Evolutionary conservation across 495 filamentous ascomycete species (phyloP).

Genomic region (Penicillium diatomitis): DNA sequence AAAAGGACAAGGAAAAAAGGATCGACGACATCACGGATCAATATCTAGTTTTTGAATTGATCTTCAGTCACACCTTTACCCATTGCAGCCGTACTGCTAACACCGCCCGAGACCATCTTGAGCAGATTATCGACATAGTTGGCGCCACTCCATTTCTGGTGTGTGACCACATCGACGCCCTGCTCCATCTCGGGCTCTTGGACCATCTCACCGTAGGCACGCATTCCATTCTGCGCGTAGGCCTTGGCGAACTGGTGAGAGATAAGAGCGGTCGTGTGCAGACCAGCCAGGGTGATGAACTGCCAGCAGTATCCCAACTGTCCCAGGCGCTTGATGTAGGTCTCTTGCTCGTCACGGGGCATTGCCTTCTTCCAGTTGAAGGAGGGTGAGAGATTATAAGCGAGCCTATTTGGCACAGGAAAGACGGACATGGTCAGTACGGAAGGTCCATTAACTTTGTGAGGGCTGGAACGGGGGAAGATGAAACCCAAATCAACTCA

Average conservation of each 20-base stretch:
- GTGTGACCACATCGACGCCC: slow-evolving; percentile 87
- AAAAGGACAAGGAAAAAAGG: slow-evolving; percentile 5
- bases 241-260: slow-evolving; percentile 79
- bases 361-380: slow-evolving; percentile 99
- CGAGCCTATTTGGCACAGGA: slow-evolving; percentile 45
- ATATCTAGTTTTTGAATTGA: slow-evolving; percentile 58
- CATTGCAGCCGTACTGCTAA: slow-evolving; percentile 89
- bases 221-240: slow-evolving; percentile 77
- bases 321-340: slow-evolving; percentile 86
- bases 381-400: slow-evolving; percentile 95
- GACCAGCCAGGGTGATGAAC: slow-evolving; percentile 97
- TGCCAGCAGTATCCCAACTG: slow-evolving; percentile 96
- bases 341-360: slow-evolving; percentile 86
- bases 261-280: slow-evolving; percentile 92
- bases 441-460: neutral
- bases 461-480: neutral
- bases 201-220: slow-evolving; percentile 90
- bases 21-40: neutral
- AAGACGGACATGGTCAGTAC: neutral
- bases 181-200: slow-evolving; percentile 95
- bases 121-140: slow-evolving; percentile 88
- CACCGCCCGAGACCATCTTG: slow-evolving; percentile 94
- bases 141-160: slow-evolving; percentile 97
- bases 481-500: slow-evolving; percentile 32
- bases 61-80: slow-evolving; percentile 97